Base-by-base conservation (phyloP, 2,329 filamentous ascomycete genomes). In the Diaporthe sp. region DNA sequence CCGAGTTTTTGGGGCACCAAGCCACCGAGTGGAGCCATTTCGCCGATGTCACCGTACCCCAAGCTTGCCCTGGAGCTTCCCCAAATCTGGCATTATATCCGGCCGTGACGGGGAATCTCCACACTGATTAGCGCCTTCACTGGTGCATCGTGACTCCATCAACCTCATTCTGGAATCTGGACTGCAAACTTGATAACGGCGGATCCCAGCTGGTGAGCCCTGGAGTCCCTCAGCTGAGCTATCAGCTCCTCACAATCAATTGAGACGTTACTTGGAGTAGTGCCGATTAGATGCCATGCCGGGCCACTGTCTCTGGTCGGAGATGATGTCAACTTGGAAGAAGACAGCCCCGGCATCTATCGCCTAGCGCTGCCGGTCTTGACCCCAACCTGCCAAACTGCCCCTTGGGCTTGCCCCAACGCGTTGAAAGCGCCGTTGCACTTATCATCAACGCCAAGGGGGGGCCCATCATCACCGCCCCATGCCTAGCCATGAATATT, bases 1-100 rank as follows among this genome's bases (percentile, higher is more conserved):
- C 65, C 65, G 65, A 69, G 49, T 55, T 69, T 69, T n/a, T 55
- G 65, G 65, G 49, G 65, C 34, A 55, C 65, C 49, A 69, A 55
- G 65, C 37, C 46, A 42, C 15, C 49, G 19, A 55, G 65, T 53
- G 49, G 65, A 69, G 49, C 65, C 17, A 39, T 22, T n/a, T 55
- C 65, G 39, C 13, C 65, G 65, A 69, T 69, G 65, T 69, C 49
- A 69, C 49, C 34, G 15, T 42, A 28, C 65, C 42, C 22, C 22
- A 55, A n/a, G 53, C 12, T 25, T n/a, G 44, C 22, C 65, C 34
- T 25, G 59, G 49, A 15, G 34, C 49, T 55, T 55, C 49, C 34
- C 65, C 65, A 51, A 68, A 69, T 55, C 49, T 55, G 49, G 62
- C 46, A 69, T 69, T 55, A 55, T 4, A 42, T 55, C 49, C 65